Percentiles rank a stretch among this genome's conserved stretches.
Conservation (phyloP, 2,329 filamentous ascomycete species). For the Alternaria tenuissima region DNA sequence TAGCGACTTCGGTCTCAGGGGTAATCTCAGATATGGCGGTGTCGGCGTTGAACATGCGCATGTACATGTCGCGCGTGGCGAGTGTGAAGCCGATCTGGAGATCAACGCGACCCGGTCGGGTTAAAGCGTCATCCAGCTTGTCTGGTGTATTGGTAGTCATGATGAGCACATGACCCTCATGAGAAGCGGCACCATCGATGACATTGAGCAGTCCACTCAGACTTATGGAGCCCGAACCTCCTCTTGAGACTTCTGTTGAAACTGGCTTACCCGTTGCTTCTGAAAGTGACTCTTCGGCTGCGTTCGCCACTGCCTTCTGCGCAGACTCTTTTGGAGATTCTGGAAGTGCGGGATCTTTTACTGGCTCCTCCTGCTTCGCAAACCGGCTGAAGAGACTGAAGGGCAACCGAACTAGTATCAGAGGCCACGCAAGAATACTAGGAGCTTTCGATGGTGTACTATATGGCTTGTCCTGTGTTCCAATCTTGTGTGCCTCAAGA, state of each 20-base stretch:
- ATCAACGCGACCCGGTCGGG: conserved; percentile 76
- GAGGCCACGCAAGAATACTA: background rate
- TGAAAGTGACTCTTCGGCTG: background rate
- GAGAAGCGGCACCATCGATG: conserved; percentile 81
- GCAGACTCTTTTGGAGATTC: no score
- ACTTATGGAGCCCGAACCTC: conserved; percentile 62
- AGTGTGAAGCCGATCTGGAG: conserved; percentile 68
- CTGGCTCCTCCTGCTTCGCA: background rate
- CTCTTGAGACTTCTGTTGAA: background rate
- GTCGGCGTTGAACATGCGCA: conserved; percentile 47
- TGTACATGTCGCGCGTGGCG: conserved; percentile 54
- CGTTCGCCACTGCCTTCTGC: background rate
- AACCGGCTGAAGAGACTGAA: background rate
- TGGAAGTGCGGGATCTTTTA: background rate
- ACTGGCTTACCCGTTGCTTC: no score
- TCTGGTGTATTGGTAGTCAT: conserved; percentile 85
- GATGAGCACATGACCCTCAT: conserved; percentile 80
- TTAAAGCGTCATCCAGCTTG: conserved; percentile 74
- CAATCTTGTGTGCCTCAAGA: background rate
- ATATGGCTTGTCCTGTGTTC: background rate
- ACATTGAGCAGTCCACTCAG: conserved; percentile 82
- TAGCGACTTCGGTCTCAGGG: background rate
- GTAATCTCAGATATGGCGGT: background rate
- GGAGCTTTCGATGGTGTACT: background rate
- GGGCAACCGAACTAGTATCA: background rate